Conservation (phyloP, 441 rosid species). For the Populus hybrid region DNA sequence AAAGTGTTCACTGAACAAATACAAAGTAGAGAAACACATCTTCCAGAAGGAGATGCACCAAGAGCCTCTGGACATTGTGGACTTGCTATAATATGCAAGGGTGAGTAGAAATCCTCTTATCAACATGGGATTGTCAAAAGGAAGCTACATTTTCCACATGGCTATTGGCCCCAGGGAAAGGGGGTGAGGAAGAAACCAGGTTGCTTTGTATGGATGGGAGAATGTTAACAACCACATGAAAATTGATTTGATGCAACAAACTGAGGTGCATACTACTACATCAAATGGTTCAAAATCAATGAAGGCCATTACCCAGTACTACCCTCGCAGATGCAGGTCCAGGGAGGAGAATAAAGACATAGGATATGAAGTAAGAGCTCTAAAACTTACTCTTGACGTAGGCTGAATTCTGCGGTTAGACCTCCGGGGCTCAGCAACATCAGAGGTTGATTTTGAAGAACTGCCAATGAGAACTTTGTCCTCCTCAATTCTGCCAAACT, state of each 20-base stretch:
- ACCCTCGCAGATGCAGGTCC: background rate
- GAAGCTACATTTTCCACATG: background rate
- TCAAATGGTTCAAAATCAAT: background rate
- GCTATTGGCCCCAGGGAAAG: background rate
- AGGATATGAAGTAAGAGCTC: background rate
- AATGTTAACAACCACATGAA: background rate
- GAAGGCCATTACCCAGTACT: conserved; percentile 14
- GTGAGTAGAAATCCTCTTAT: background rate
- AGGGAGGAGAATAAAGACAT: background rate
- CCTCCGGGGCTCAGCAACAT: conserved; percentile 74
- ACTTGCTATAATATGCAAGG: background rate
- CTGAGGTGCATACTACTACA: background rate
- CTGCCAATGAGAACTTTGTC: conserved; percentile 37
- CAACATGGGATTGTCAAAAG: background rate
- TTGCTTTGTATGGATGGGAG: background rate
- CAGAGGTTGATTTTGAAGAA: conserved; percentile 39
- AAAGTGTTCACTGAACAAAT: background rate
- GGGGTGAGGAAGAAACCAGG: background rate
- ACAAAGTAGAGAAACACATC: background rate
- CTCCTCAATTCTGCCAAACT: conserved; percentile 60
- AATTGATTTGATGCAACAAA: background rate
- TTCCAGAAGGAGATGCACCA: background rate
- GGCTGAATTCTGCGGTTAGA: conserved; percentile 94
- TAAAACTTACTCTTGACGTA: conserved; percentile 78
- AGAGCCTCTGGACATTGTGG: background rate